Conservation (phyloP, 805 yeast genomes). For the Priceomyces medius region DNA sequence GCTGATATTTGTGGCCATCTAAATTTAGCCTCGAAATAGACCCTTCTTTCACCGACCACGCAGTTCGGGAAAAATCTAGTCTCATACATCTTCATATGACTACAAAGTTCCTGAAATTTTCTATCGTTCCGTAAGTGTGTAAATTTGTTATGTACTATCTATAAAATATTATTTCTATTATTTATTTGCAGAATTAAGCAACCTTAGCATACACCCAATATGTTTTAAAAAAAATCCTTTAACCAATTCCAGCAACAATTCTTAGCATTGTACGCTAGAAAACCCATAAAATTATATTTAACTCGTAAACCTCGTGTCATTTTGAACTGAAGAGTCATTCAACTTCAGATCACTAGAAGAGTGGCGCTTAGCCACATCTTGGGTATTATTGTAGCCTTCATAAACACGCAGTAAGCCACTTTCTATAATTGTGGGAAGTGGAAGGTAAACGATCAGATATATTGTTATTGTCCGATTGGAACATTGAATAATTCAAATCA, state of each 20-base stretch:
- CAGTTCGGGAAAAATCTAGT: too few relatives aligned
- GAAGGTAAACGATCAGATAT: slow-evolving; percentile 19
- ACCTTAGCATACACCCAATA: background rate
- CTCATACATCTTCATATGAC: too few relatives aligned
- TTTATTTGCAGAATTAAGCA: background rate
- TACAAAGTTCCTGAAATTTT: too few relatives aligned
- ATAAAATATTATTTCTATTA: slow-evolving; percentile 1
- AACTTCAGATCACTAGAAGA: background rate
- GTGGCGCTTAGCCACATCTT: background rate
- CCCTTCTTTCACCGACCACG: background rate
- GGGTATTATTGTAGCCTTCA: slow-evolving; percentile 7
- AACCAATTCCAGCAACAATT: background rate
- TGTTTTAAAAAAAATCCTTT: background rate
- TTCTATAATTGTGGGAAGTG: slow-evolving; percentile 38
- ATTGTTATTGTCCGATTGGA: slow-evolving; percentile 16
- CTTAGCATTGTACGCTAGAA: background rate
- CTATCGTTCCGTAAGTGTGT: too few relatives aligned
- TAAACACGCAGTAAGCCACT: slow-evolving; percentile 38
- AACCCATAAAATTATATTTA: slow-evolving; percentile 1
- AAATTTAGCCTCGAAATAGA: background rate
- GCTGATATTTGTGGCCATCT: background rate
- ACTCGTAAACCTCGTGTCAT: slow-evolving; percentile 3
- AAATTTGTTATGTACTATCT: background rate
- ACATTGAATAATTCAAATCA: slow-evolving; percentile 34
- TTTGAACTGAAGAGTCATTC: background rate